Base-by-base conservation (phyloP, 2,329 filamentous ascomycete genomes). In the Penicillium sp. region DNA sequence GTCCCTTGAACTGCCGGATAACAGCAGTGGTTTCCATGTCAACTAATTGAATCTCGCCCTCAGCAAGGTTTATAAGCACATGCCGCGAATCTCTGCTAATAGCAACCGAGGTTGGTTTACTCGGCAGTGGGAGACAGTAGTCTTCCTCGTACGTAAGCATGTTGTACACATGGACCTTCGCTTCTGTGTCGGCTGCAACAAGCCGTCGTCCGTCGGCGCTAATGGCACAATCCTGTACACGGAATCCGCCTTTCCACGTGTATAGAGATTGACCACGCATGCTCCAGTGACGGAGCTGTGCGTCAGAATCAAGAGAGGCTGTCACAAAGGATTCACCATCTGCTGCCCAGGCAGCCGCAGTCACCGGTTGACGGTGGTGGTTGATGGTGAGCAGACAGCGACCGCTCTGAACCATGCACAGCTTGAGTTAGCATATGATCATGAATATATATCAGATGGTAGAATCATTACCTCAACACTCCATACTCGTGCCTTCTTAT, bases 281-380 rank as follows among this genome's bases (percentile, higher is more conserved):
- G 62, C 84, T 84, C 84, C 89, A 94, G 49, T 89, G 85, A 50
- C 85, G 86, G 16, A 96, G 75, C 38, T 88, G 84, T 25, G 81
- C 80, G 10, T 78, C 78, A 54, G 82, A 83, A 63, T 92, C 88
- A 31, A 95, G 82, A 9, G 88, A 88, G 4, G 89, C 90, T 1
- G 92, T 87, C 40, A 96, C 83, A 64, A 97, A 92, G 0, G 84
- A 86, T 59, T 85, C 78, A 40, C 88, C 88, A 67, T 96, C 88
- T 0, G 86, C 83, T 6, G 89, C 83, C 93, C 94, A 99, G n/a
- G 90, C 88, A 56, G 91, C 95, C 54, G 89, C 87, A 43, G 90
- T 96, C 36, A 96, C 90, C 0, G 91, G 89, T 66, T 96, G 88
- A n/a, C 83, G 82, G 65, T 94, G 92, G 45, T 86, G 82, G 49